Evolutionary conservation across 768 basidiomycete species (phyloP).

Genomic region (Kwoniella sp.): DNA sequence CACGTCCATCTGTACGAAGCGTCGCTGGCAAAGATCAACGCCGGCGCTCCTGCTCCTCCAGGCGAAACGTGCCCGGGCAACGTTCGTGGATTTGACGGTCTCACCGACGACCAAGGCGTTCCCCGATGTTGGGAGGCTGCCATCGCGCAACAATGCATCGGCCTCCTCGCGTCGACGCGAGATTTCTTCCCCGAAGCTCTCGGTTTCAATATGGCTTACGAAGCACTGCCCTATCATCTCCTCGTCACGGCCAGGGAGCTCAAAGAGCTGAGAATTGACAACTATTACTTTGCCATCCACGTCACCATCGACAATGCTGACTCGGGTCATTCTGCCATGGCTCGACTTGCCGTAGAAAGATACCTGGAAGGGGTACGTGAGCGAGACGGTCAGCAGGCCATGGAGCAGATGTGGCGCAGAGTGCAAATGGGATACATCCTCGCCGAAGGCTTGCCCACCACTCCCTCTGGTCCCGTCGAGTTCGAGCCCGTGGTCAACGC

Average conservation of each 20-base stretch:
- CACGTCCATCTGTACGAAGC: conserved; percentile 41
- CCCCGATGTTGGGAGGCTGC: conserved; percentile 44
- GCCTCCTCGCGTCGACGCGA: conserved; percentile 25
- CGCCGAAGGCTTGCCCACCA: conserved; percentile 40
- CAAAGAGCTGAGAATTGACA: conserved; percentile 38
- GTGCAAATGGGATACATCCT: conserved; percentile 37
- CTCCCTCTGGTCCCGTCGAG: conserved; percentile 29
- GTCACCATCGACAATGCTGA: conserved; percentile 45
- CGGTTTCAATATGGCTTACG: conserved; percentile 49
- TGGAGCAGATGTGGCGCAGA: conserved; percentile 28
- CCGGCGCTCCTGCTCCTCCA: neutral
- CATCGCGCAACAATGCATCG: conserved; percentile 43
- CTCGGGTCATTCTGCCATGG: conserved; percentile 42
- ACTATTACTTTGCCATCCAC: conserved; percentile 45
- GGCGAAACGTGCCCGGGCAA: conserved; percentile 17
- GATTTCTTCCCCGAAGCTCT: conserved; percentile 44
- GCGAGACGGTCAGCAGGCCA: conserved; percentile 25
- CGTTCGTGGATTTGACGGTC: conserved; percentile 30
- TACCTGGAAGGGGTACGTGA: conserved; percentile 32
- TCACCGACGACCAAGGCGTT: conserved; percentile 27
- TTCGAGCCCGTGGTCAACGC: conserved; percentile 6
- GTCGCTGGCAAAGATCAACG: conserved; percentile 24
- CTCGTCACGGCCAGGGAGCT: conserved; percentile 39
- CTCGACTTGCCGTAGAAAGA: conserved; percentile 32
- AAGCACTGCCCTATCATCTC: conserved; percentile 42